Base-by-base conservation (phyloP, 257 asterid genomes). In the Eustoma russellianum region DNA sequence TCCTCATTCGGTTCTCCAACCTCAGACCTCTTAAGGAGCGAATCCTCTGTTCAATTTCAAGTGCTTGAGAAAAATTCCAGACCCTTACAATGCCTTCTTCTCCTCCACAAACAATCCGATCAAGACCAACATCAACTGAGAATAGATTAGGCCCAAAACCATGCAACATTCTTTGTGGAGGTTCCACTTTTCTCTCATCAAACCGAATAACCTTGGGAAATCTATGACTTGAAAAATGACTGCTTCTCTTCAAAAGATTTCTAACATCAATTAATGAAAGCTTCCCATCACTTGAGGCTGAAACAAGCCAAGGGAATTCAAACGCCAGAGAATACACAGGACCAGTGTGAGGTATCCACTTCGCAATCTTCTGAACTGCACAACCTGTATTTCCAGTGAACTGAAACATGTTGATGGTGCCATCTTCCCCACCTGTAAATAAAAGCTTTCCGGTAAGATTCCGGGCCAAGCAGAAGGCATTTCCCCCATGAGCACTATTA, bases 371-470 rank as follows among this genome's bases (percentile, higher is more conserved):
- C 61, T 69, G 70, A 17, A 70, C 48, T 53, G 24, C 64, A 61
- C 76, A 55, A 54, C 73, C 67, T 0, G 13, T 60, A 34, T 66
- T 74, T 60, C 70, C 66, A 15, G 57, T 58, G 52, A 92, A 64
- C 77, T 92, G 95, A 51, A 75, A 85, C 98, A 92, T 88, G 85
- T 81, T 83, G 75, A 92, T 81, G 30, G 83, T 74, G 40, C 98
- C 98, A 52, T 92, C 95, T 63, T 85, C 98, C 44, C 98, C 98
- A 41, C 95, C 98, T 19, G 83, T 82, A 64, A 92, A 88, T 63
- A 92, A 57, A 41, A 85, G 86, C 75, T 85, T 88, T 33, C 98
- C 98, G 0, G 98, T 79, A 75, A 76, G 95, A 60, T 94, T 88
- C 49, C 91, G 74, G 12, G 85, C 86, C 77, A 92, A 66, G 50